Evolutionary conservation across 2,329 filamentous ascomycete species (phyloP).

Genomic region (Zasmidium citrigriseum): DNA sequence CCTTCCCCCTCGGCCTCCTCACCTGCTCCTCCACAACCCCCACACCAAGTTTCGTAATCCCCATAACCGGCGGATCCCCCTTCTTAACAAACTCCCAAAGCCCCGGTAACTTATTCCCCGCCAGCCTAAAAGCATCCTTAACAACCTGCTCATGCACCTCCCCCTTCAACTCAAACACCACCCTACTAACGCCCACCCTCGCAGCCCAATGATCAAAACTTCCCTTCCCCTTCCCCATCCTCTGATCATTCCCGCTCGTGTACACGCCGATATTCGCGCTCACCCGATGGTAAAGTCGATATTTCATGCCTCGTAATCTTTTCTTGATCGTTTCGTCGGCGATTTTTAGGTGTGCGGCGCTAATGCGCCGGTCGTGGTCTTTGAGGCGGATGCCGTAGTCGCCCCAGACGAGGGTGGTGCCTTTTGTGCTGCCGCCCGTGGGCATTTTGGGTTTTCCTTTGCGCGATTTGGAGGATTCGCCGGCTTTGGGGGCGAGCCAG

Average conservation of each 20-base stretch:
- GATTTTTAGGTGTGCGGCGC: constrained; percentile 80
- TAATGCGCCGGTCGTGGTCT: constrained; percentile 90
- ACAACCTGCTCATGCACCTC: constrained; percentile 93
- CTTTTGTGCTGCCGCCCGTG: constrained; percentile 86
- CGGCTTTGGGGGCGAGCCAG: constrained; percentile 81
- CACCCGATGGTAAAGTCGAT: constrained; percentile 87
- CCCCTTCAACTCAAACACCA: constrained; percentile 90
- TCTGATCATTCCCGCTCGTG: constrained; percentile 90
- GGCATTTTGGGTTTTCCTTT: constrained; percentile 86
- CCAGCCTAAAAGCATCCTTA: constrained; percentile 88
- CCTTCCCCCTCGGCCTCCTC: constrained; percentile 64
- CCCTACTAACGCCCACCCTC: constrained; percentile 84
- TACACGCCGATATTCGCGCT: constrained; percentile 94
- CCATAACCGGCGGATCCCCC: constrained; percentile 85
- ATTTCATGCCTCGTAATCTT: constrained; percentile 85
- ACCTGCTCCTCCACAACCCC: constrained; percentile 81
- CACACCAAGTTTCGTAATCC: constrained; percentile 82
- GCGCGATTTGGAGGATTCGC: constrained; percentile 81
- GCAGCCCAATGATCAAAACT: constrained; percentile 96
- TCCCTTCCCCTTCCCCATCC: constrained; percentile 99
- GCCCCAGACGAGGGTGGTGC: constrained; percentile 94
- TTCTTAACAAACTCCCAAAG: constrained; percentile 93
- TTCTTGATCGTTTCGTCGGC: constrained; percentile 92
- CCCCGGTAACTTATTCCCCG: constrained; percentile 89
- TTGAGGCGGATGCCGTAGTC: constrained; percentile 93